phyloP scores from a whole-genome alignment of 2,329 filamentous ascomycete genomes.

The Arthrobotrys sphaeroides region DNA sequence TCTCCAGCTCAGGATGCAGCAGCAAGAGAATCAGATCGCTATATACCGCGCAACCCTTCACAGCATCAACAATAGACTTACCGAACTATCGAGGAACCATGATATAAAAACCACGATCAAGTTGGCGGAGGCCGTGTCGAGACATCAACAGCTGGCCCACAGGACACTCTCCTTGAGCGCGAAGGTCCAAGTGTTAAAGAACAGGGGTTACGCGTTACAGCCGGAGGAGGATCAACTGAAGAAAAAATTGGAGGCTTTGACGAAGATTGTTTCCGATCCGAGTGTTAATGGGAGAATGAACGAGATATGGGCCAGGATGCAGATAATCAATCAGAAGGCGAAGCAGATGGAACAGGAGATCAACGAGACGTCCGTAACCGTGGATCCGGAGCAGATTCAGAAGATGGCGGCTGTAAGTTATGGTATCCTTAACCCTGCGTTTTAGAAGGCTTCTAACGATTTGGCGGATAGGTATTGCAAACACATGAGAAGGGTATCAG shows the following conservation, averaged over 20 bases:
- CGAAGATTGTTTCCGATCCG: conserved; percentile 77
- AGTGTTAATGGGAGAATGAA: conserved; percentile 78
- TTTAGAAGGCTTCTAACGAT: conserved; percentile 54
- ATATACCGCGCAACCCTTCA: conserved; percentile 78
- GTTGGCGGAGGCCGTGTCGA: conserved; percentile 75
- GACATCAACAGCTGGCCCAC: conserved; percentile 77
- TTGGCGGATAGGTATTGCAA: conserved; percentile 52
- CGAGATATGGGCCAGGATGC: conserved; percentile 84
- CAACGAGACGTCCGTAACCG: conserved; percentile 73
- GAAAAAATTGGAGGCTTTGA: conserved; percentile 74
- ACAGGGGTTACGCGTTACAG: conserved; percentile 81
- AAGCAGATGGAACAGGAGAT: conserved; percentile 77
- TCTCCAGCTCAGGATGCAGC: conserved; percentile 75
- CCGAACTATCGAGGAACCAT: conserved; percentile 77
- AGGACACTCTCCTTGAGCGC: conserved; percentile 78
- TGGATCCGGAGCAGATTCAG: conserved; percentile 75
- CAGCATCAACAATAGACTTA: conserved; percentile 79
- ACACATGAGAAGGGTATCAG: conserved; percentile 57
- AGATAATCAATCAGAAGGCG: conserved; percentile 76
- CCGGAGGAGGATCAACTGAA: conserved; percentile 81
- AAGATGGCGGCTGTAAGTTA: conserved; percentile 72
- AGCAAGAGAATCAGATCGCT: conserved; percentile 74
- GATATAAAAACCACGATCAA: conserved; percentile 79
- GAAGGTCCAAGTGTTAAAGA: conserved; percentile 81
- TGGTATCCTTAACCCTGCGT: conserved; percentile 49